phyloP scores from a whole-genome alignment of 768 basidiomycete genomes.

The Tremella yokohamensis region DNA sequence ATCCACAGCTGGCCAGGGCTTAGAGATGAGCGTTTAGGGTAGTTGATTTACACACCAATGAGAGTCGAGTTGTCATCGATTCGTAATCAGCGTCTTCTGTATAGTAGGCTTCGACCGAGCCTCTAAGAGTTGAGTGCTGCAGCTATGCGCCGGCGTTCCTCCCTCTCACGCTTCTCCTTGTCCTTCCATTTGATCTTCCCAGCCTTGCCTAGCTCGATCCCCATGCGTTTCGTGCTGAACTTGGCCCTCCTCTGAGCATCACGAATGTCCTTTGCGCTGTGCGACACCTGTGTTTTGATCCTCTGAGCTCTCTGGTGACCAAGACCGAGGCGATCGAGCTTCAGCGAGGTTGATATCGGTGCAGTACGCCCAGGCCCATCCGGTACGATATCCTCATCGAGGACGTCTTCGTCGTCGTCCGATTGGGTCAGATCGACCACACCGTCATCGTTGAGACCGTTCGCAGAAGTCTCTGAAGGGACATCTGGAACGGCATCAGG shows the following conservation, averaged over 20 bases:
- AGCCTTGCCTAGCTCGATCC: conserved; percentile 38
- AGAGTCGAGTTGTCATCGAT: not conserved
- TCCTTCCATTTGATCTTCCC: conserved; percentile 45
- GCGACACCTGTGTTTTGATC: conserved; percentile 31
- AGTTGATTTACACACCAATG: too few species aligned
- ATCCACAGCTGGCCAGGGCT: too few species aligned
- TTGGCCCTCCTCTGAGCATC: conserved; percentile 25
- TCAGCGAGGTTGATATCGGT: conserved; percentile 39
- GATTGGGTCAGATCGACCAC: conserved; percentile 29
- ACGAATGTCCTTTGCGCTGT: conserved; percentile 32
- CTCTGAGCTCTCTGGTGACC: conserved; percentile 24
- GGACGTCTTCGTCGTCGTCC: conserved; percentile 2
- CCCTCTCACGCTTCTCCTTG: conserved; percentile 35
- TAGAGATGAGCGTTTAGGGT: too few species aligned
- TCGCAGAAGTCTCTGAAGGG: conserved; percentile 1
- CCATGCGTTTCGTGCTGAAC: conserved; percentile 12
- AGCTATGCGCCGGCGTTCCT: conserved; percentile 31
- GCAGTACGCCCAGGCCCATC: conserved; percentile 42
- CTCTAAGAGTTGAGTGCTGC: too few species aligned
- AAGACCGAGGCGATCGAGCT: conserved; percentile 40
- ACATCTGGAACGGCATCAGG: conserved; percentile 15
- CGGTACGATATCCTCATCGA: not conserved
- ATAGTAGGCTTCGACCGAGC: not conserved
- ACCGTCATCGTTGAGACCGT: conserved; percentile 13
- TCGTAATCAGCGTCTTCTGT: not conserved